A percentile compares a stretch with the other conserved stretches of the same genome.
Conservation (phyloP, 208 protist genomes). For the Wallacemonas sp. region DNA sequence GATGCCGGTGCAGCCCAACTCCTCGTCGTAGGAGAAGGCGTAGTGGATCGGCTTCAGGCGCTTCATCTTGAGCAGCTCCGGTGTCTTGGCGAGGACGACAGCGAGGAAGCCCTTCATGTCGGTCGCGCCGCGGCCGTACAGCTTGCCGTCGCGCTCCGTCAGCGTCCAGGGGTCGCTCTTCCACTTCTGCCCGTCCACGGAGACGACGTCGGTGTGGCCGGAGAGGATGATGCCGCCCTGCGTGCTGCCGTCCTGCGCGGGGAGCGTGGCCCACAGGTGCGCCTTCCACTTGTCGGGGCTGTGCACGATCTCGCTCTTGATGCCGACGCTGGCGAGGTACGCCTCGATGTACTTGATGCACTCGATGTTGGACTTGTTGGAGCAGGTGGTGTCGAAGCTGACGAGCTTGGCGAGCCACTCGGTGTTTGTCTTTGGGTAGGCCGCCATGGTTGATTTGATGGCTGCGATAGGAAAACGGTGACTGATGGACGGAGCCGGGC, state of each 20-base stretch:
- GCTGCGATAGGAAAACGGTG: neutral
- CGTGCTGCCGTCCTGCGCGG: constrained; percentile 36
- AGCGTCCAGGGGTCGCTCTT: constrained; percentile 55
- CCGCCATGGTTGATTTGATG: constrained; percentile 1
- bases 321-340: constrained; percentile 21
- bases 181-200: constrained; percentile 71
- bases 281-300: constrained; percentile 46
- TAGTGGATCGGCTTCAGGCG: constrained; percentile 54
- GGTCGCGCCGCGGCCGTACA: constrained; percentile 56
- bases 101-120: constrained; percentile 75
- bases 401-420: constrained; percentile 17
- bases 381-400: constrained; percentile 21
- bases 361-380: neutral
- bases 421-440: constrained; percentile 19
- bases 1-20: constrained; percentile 40
- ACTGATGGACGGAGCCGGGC: neutral
- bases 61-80: constrained; percentile 46
- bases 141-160: constrained; percentile 50
- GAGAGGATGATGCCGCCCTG: constrained; percentile 56
- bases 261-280: constrained; percentile 65
- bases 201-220: constrained; percentile 73
- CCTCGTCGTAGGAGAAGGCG: constrained; percentile 57
- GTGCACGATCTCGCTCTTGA: constrained; percentile 40
- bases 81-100: constrained; percentile 38
- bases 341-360: constrained; percentile 14